These are phyloP conservation scores for Fraxinus americana DNA, from an alignment of 257 asterid genomes.

Conservation along the genomic window DNA sequence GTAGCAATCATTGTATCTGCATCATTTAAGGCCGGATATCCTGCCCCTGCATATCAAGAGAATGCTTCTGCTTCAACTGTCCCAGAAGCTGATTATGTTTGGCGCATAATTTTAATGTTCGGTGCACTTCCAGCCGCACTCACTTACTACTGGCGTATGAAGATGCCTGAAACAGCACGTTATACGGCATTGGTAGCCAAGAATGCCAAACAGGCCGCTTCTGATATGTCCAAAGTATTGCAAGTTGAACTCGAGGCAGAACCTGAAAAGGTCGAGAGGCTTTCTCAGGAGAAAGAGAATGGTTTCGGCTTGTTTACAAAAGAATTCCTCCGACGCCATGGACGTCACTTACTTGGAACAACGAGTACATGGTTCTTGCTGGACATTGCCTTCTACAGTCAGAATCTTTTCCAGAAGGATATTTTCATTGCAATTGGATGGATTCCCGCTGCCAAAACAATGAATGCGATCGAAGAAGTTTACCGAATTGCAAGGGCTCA, in stretches of 20 bases:
- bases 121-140: constrained; percentile 22
- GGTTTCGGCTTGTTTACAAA: constrained; percentile 17
- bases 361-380: constrained; percentile 46
- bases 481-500: constrained; percentile 42
- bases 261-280: constrained; percentile 4
- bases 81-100: constrained; percentile 11
- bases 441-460: constrained; percentile 41
- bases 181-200: constrained; percentile 23
- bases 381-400: constrained; percentile 53
- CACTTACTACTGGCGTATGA: constrained; percentile 26
- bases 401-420: constrained; percentile 49
- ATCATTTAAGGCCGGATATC: constrained; percentile 14
- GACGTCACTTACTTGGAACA: constrained; percentile 44
- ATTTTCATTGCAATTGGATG: constrained; percentile 41
- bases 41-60: background rate
- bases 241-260: constrained; percentile 13
- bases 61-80: constrained; percentile 6
- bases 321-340: constrained; percentile 41
- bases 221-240: constrained; percentile 17
- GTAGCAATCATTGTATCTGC: background rate
- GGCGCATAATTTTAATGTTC: constrained; percentile 15
- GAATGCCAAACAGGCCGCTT: constrained; percentile 6
- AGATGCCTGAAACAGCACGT: constrained; percentile 24
- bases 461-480: constrained; percentile 49
- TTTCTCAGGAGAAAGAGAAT: background rate